Base-by-base conservation (phyloP, 2,329 filamentous ascomycete species). In the Botrytis galanthina region DNA sequence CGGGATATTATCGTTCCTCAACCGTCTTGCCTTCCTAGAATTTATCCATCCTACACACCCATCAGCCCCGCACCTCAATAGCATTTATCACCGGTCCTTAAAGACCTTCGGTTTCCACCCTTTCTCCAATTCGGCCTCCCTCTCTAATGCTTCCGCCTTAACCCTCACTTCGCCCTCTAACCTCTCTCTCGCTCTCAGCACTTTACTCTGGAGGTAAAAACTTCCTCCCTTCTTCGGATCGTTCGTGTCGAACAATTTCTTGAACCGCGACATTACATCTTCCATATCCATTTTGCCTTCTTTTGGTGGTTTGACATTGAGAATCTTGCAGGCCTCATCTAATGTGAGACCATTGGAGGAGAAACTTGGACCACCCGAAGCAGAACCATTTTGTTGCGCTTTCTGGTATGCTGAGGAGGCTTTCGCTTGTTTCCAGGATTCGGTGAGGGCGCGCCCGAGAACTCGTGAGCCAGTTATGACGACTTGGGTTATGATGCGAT, bases 191-290 rank as follows among this genome's bases (percentile, higher is more conserved):
- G 96, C 96, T 75, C 96, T 88, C 78, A 98, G 84, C 72, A 99
- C 90, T 85, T 99, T 99, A 87, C 95, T 98, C 84, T 99, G 96
- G 67, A 99, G 87, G 83, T 99, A 99, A 84, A 99, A 99, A 80
- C 94, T 98, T 71, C 96, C 96, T 51, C 96, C 96, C 81, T 97
- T 97, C 83, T 97, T 88, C 18, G 96, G 95, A 77, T 99, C 93
- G 84, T 99, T 99, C 78, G 89, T 86, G 83, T 99, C 96, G 82
- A 98, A 99, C 66, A 99, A 85, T 77, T 92, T 90, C 89, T 98
- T 98, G 87, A 98, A 99, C 71, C 94, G 88, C 78, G 92, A 90
- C 84, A 92, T 91, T 72, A 97, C 90, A 77, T 92, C 87, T 79
- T 95, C 93, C 82, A 95, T 85, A 81, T 95, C 92, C 74, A 91